Base-by-base conservation (phyloP, 257 asterid species). In the Solanum commersonii region DNA sequence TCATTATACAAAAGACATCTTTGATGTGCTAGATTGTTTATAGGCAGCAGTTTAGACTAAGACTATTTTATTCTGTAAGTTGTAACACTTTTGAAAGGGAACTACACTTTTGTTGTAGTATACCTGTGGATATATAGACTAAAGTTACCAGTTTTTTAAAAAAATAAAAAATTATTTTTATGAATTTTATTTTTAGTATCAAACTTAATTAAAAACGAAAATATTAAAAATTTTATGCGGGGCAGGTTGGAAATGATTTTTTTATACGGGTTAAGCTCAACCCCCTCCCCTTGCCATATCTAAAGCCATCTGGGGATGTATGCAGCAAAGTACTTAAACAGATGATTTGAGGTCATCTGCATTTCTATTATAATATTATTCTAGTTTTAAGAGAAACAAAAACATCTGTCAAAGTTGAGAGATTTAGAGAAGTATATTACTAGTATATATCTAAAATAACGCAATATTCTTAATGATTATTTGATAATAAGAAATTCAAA, bases 161-260 rank as follows among this genome's bases (percentile, higher is more conserved):
- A 31, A 31, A 31, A 2, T 1, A 15, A 46, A 46, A 14, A 52
- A 44, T 4, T 44, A 13, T 44, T 44, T 44, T 44, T 44, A 44
- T 44, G 52, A 44, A 44, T 44, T 52, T 52, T 52, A 52, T 52
- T 56, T 52, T 52, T 52, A 52, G 63, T 52, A 6, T 18, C 63
- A 20, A 52, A 52, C 63, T 18, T 56, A 6, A 56, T 56, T 18
- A 56, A 52, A 52, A 52, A 52, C 16, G 10, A 6, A 18, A 56
- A 56, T 18, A 56, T 56, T 56, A 56, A 56, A 56, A 6, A 0
- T 0, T 2, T 56, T 56, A 0, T 56, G 63, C 0, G 10, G 4
- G 63, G 63, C 1, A 10, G 10, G n/a, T 56, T 56, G 63, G n/a
- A 56, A 56, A 6, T 56, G 63, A 49, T 0, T 1, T 49, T 40